Conservation (phyloP, 2,329 filamentous ascomycete species). For the Coccinonectria pachysandricola region DNA sequence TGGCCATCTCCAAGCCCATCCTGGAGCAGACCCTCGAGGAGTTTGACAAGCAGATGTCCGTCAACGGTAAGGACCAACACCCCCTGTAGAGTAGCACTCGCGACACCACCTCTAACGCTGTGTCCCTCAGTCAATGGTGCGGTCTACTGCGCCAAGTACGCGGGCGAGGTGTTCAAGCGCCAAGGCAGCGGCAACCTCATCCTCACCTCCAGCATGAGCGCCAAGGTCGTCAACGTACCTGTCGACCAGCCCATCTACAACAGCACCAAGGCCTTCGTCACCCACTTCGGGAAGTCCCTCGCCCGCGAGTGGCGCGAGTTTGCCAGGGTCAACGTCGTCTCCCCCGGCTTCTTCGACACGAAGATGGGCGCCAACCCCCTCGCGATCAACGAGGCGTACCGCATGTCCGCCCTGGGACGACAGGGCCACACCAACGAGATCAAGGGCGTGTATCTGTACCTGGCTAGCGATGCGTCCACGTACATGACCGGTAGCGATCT, state of each 20-base stretch:
- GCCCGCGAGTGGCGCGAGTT: constrained; percentile 44
- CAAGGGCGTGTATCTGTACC: constrained; percentile 45
- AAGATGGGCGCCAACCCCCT: constrained; percentile 34
- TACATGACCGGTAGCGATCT: constrained; percentile 42
- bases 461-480: constrained; percentile 36
- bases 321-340: constrained; percentile 41
- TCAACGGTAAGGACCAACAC: constrained; percentile 34
- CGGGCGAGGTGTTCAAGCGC: constrained; percentile 28
- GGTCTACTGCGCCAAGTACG: constrained; percentile 31
- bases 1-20: constrained; percentile 39
- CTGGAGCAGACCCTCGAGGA: constrained; percentile 24
- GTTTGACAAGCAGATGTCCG: constrained; percentile 39
- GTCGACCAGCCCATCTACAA: constrained; percentile 44
- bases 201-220: constrained; percentile 37
- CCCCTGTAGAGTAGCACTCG: no score
- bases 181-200: constrained; percentile 36
- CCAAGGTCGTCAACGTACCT: constrained; percentile 36
- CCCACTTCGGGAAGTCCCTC: constrained; percentile 41
- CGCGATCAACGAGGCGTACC: constrained; percentile 33
- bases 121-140: constrained; percentile 29
- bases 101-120: no score
- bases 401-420: constrained; percentile 40
- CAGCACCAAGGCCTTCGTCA: constrained; percentile 39
- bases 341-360: constrained; percentile 37
- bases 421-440: constrained; percentile 53